Evolutionary conservation across 176 grass and related monocot genomes (phyloP), one percentile per base, ranked within the genome.

Genomic region (Pontederia crassipes): DNA sequence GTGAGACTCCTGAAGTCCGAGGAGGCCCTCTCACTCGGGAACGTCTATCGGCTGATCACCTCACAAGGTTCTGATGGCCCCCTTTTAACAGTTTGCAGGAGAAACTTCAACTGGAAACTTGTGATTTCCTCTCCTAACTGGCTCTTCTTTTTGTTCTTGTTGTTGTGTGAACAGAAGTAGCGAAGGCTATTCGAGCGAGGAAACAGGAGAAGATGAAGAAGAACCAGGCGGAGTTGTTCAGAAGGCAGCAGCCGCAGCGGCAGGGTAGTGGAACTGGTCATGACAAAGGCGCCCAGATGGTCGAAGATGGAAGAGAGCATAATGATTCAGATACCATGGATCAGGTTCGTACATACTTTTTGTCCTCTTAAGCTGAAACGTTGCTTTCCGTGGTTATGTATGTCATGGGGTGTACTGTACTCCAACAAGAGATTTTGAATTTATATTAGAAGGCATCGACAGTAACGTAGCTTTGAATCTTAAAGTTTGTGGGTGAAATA

Each of bases 1-100:
- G 79, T 97, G 49, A 82, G 90, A 76, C 79, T 97, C 1, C 93
- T 97, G 69, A 97, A 97, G 74, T 87, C 93, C 67, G 85, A 75
- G 70, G 93, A 97, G 49, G 74, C 55, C 11, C 84, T 97, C 58
- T 57, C 88, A 58, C 71, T 92, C 63, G 93, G 87, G 28, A 79
- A 92, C 29, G 84, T 80, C 46, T 97, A 97, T 55, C 87, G 93
- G 16, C 93, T 97, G 78, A 88, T 97, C 79, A 83, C 84, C 71
- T 76, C 93, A 27, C 73, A 97, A 46, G 92, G 92, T 85, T 13
- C 11, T 65, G 16, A 11, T 17, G 45, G 0, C 49, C 28, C 17
- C 28, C 17, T 26, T 45, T 50, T 67, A 40, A 40, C 32, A 40
- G 32, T 40, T 40, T 40, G 32, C 32, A 7, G 6, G 32, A 10